Percentiles rank a stretch among this genome's conserved stretches.
Evolutionary conservation across 306 rosid species (phyloP).

Genomic region (Vigna radiata): DNA sequence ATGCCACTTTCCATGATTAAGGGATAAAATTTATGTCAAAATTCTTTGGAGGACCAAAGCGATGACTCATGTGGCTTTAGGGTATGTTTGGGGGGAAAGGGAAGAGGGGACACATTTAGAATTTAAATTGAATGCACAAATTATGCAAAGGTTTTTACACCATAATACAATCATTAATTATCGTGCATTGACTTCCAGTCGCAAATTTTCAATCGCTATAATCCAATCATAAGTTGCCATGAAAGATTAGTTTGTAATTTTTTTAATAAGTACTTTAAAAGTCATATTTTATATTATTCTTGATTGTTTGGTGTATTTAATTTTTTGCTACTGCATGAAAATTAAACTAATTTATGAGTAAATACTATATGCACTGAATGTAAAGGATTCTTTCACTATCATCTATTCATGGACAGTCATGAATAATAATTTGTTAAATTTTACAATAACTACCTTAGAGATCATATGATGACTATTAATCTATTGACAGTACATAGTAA

Average conservation of each 20-base stretch:
- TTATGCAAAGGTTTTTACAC: not conserved
- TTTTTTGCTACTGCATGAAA: too few species aligned
- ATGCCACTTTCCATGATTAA: not conserved
- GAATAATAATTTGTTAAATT: not conserved
- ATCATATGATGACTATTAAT: not conserved
- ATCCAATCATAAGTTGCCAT: not conserved
- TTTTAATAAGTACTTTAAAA: not conserved
- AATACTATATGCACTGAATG: not conserved
- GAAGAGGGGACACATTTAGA: not conserved
- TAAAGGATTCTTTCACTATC: not conserved
- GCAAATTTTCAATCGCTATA: not conserved
- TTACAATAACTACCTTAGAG: not conserved
- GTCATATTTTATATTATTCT: not conserved
- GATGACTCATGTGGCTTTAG: not conserved
- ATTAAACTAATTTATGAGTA: too few species aligned
- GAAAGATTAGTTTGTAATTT: not conserved
- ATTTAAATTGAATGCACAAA: not conserved
- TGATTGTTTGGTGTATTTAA: too few species aligned
- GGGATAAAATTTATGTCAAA: not conserved
- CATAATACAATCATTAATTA: not conserved
- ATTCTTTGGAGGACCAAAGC: conserved; percentile 1
- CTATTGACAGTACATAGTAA: not conserved
- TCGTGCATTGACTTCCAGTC: not conserved
- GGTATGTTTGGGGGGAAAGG: not conserved
- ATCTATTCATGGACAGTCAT: not conserved